Conservation (phyloP, 2,329 filamentous ascomycete genomes). For the Ceratocystis huliohia region DNA sequence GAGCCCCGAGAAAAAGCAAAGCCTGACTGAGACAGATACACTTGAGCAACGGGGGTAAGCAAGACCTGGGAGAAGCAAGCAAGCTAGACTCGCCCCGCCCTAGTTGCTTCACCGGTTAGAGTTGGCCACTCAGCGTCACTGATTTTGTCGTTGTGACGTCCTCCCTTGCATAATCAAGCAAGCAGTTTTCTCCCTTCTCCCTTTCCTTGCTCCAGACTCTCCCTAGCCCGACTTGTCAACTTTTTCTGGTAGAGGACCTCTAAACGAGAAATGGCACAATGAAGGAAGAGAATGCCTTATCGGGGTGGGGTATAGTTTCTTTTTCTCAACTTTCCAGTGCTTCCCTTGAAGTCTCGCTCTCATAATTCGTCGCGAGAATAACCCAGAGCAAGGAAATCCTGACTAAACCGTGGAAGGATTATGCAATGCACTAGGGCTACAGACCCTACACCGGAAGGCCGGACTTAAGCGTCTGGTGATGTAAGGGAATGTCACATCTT, state of each 20-base stretch:
- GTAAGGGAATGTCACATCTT: no score
- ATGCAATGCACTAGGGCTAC: background rate
- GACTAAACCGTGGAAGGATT: background rate
- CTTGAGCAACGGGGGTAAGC: background rate
- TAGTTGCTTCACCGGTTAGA: background rate
- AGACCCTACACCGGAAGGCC: background rate
- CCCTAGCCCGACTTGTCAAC: background rate
- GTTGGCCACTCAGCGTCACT: background rate
- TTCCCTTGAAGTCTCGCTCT: background rate
- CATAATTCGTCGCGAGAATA: background rate
- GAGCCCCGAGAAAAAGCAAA: no score
- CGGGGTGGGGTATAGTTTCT: background rate
- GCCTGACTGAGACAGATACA: no score
- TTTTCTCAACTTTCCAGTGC: background rate
- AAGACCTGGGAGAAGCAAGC: background rate
- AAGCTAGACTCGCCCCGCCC: background rate
- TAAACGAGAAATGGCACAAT: background rate
- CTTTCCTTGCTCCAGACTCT: background rate
- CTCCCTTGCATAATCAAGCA: background rate
- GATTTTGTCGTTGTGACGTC: constrained; percentile 1
- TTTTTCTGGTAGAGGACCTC: background rate
- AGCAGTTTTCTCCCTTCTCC: background rate
- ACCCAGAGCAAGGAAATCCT: background rate
- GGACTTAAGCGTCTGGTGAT: no score
- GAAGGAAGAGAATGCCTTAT: background rate